Base-by-base conservation (phyloP, 441 rosid genomes). In the Arabidopsis lyrata region DNA sequence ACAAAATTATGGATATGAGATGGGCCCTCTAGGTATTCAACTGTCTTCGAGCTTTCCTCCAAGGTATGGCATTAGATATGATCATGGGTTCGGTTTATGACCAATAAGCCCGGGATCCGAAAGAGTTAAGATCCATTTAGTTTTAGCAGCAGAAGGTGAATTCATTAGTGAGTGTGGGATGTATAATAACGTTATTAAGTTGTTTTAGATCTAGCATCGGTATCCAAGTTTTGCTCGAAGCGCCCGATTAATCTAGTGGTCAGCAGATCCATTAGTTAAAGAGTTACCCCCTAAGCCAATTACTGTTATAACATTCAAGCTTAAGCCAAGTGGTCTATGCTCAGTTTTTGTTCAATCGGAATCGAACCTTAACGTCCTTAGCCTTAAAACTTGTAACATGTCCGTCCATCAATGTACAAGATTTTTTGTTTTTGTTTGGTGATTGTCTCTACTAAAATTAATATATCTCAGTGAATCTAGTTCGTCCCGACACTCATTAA, bases 41-140 rank as follows among this genome's bases (percentile, higher is more conserved):
- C 81, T 81, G 7, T 58, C 74, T 16, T 81, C 89, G 1, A 87
- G 90, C 65, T 85, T 81, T 78, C 88, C 89, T 83, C 84, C 96
- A 45, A 84, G 89, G 72, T 73, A 75, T 64, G 87, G 83, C 68
- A 60, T 70, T 41, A 77, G 69, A 77, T 59, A 78, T 62, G 88
- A 80, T 35, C 64, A 70, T 24, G 61, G 64, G 53, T 52, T 58
- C 71, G 74, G 74, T 68, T 47, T 44, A 39, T 59, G 61, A 70
- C 69, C 72, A 24, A 74, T 81, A 75, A 83, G 78, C 72, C 77
- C 84, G 20, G 36, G 70, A 60, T 58, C 68, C 24, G 73, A 76
- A 38, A 66, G 77, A 73, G n/a, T 20, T 36, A 52, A 55, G 16
- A 60, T 34, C 38, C 34, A 27, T 56, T 1, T 61, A 61, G 54